Base-by-base conservation (phyloP, 2,329 filamentous ascomycete genomes). In the Ophiobolus disseminans region DNA sequence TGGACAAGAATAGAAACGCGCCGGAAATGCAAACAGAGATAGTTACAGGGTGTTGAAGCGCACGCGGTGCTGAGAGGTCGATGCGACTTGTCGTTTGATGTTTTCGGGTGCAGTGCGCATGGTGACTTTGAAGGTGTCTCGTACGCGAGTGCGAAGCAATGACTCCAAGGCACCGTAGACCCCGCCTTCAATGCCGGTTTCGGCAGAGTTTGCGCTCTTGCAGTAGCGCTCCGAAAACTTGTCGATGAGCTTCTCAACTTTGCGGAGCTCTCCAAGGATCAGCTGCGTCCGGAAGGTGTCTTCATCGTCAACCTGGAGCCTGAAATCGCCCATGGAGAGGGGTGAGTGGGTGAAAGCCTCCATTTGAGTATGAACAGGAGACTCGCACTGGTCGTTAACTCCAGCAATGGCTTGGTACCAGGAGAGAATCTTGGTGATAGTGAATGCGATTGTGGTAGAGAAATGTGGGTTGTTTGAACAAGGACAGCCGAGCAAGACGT, bases 201-300 rank as follows among this genome's bases (percentile, higher is more conserved):
- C 62, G 16, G 54, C 55, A 6, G 49, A 31, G 40, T 59, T 63
- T n/a, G 49, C 49, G 13, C 35, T 25, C 44, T 62, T 70, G 57
- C 63, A 67, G 55, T 70, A 73, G 25, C 68, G 63, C 44, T 70
- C 67, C 2, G 66, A 64, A 52, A 73, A 72, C 55, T 63, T 67
- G 50, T 73, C 67, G 35, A 73, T 70, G 44, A 73, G 63, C 59
- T 73, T 71, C 53, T 72, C 70, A 1, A 73, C 63, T 35, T 65
- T 70, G 45, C 64, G 60, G 9, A 73, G 60, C 54, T 72, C 69
- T 17, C 55, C 57, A 7, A 73, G 60, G 5, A 73, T 59, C 4
- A 68, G 59, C 35, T 70, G 68, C 0, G 67, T 70, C 4, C 66
- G 59, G 43, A 68, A 61, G 1, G 63, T 63, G 23, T 66, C 57